Percentiles rank a stretch among this genome's conserved stretches.
phyloP scores from a whole-genome alignment of 2,329 filamentous ascomycete genomes.

The Ceratocystis cubensis region DNA sequence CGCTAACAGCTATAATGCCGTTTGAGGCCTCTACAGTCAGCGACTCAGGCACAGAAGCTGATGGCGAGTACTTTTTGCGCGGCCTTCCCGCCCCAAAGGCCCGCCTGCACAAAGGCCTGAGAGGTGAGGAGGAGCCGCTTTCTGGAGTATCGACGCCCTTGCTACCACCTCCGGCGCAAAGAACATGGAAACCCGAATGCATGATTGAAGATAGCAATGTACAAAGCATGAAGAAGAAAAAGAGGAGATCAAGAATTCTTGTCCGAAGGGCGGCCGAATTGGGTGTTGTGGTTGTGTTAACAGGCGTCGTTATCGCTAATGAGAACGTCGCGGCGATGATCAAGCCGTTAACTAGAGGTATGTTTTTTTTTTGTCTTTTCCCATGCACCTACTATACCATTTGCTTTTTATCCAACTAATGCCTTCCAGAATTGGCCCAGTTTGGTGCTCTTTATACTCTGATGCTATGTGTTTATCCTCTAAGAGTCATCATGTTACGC shows the following conservation, averaged over 20 bases:
- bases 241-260: constrained; percentile 37
- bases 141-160: constrained; percentile 46
- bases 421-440: constrained; percentile 34
- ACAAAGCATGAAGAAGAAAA: constrained; percentile 22
- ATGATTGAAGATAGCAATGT: constrained; percentile 6
- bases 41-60: constrained; percentile 88
- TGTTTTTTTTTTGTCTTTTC: background rate
- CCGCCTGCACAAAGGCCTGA: constrained; percentile 64
- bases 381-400: background rate
- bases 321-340: constrained; percentile 27
- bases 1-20: background rate
- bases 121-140: constrained; percentile 43
- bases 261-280: constrained; percentile 42
- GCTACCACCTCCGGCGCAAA: constrained; percentile 34
- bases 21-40: constrained; percentile 33
- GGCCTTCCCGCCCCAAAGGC: constrained; percentile 69
- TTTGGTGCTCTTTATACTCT: constrained; percentile 29
- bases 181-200: constrained; percentile 27
- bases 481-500: constrained; percentile 41
- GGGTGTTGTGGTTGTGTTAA: constrained; percentile 38
- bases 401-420: constrained; percentile 6
- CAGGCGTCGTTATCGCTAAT: constrained; percentile 38
- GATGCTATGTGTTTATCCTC: constrained; percentile 44
- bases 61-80: constrained; percentile 82
- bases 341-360: background rate